Evolutionary conservation across 805 yeast genomes (phyloP), one percentile per base, ranked within the genome.

Genomic region (Wickerhamomyces pijperi): DNA sequence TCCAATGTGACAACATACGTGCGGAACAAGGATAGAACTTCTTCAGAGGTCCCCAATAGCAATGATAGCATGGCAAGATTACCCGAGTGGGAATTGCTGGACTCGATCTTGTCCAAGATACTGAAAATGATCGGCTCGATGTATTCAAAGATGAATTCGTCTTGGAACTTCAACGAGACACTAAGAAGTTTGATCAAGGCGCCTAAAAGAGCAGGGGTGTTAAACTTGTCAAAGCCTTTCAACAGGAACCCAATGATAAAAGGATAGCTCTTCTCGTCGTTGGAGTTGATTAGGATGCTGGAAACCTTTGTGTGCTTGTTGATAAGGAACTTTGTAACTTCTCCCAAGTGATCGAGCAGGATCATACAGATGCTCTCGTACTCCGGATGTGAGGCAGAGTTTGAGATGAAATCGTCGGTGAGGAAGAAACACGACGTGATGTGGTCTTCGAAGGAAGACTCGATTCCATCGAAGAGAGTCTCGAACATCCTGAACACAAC

Each of bases 1-100:
- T 82, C 86, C 28, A 82, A 51, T 0, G 85, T 84, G n/a, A 67
- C 52, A 40, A 60, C 49, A 54, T 63, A 47, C 43, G 61, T 49
- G 41, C 64, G 45, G 39, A 47, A 45, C 20, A 50, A 60, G 2
- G 70, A 65, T 29, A 86, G 53, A 11, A 86, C 56, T 38, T 77
- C 81, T 49, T 85, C 88, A 19, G 85, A 52, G 0, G 90, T 88
- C 13, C 68, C 59, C 35, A 70, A 59, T 36, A 68, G 56, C 35
- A 68, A 53, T 37, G 73, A 52, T 44, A 74, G 56, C 28, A 76
- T 47, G 55, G 65, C 51, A 11, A 71, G 75, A 5, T 72, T 66
- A 6, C 52, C 54, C n/a, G 50, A 43, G 2, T 36, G 39, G 0
- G 39, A 7, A 7, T 6, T 37, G 4, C 39, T 42, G 3, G 31